Evolutionary conservation across 2,329 filamentous ascomycete genomes (phyloP), one percentile per base, ranked within the genome.

Genomic region (Paramyrothecium sp.): DNA sequence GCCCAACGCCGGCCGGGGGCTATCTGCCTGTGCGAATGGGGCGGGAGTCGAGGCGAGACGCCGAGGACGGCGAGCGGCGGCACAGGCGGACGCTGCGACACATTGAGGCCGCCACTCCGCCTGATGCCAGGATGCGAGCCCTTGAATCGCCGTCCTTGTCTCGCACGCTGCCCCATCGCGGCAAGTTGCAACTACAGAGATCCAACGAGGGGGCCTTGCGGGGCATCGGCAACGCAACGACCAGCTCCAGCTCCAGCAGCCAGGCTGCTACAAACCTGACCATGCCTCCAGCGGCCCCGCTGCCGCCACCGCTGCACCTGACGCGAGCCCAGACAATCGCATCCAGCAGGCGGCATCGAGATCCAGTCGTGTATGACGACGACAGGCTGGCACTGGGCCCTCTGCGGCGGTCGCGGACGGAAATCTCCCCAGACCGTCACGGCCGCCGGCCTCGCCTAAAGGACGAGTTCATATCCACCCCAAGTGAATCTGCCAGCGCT

Each of bases 141-240:
- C 22, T 13, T 3, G 47, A 49, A 17, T 20, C 41, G 22, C 19
- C 22, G 47, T 49, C 47, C 47, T n/a, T 60, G 55, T 62, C 63
- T 61, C 65, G 65, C 60, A 64, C 67, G 60, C 61, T 61, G 60
- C 66, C 70, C 64, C 66, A 65, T 65, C 60, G 61, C 58, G 62
- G 64, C 55, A 62, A 53, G 61, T 65, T 63, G 57, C 56, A 58
- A 56, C 60, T 73, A 71, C 69, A 72, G 67, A 73, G 69, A 56
- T 63, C 65, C 61, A 65, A 63, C 62, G 64, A 69, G 62, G 64
- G 65, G 61, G 64, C 68, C 51, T 61, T 63, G 56, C 65, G 61
- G 58, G 65, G 61, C 59, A 60, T 63, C 55, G 58, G 58, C 48
- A 61, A 56, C 38, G 38, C 38, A 19, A 44, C 38, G n/a, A 44